A percentile compares a stretch with the other conserved stretches of the same genome.
Evolutionary conservation across 306 rosid species (phyloP).

Genomic region (Pterocarpus macrocarpus): DNA sequence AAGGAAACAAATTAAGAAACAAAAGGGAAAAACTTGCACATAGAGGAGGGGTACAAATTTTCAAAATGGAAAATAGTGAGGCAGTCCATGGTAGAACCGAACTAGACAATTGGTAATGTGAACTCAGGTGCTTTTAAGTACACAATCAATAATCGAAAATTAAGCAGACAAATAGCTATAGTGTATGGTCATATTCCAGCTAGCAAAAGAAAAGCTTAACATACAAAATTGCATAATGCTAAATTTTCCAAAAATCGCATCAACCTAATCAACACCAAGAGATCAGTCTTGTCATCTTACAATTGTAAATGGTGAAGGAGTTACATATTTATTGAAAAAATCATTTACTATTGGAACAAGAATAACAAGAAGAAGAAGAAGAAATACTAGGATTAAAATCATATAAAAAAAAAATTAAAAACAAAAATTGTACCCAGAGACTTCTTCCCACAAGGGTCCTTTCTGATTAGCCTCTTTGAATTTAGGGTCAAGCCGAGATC

Average conservation of each 20-base stretch:
- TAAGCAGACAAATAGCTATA: background rate
- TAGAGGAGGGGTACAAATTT: slow-evolving; percentile 64
- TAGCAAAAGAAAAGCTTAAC: slow-evolving; percentile 18
- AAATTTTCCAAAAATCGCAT: slow-evolving; percentile 29
- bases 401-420: no score
- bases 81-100: slow-evolving; percentile 38
- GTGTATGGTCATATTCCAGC: slow-evolving; percentile 49
- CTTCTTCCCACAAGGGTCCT: slow-evolving; percentile 98
- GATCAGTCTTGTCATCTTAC: slow-evolving; percentile 36
- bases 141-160: background rate
- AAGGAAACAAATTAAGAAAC: background rate
- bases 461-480: slow-evolving; percentile 96
- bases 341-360: no score
- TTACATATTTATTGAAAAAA: slow-evolving; percentile 1
- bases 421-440: slow-evolving; percentile 70
- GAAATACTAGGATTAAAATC: no score
- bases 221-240: slow-evolving; percentile 8
- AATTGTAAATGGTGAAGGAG: background rate
- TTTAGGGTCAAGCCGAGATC: slow-evolving; percentile 92
- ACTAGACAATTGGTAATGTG: slow-evolving; percentile 23
- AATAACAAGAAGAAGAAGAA: no score
- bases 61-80: slow-evolving; percentile 47
- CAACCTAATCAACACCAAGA: slow-evolving; percentile 14
- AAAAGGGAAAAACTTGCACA: slow-evolving; percentile 55
- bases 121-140: slow-evolving; percentile 38